Conservation (phyloP, 345 rosid species). For the Citrus unshiu region DNA sequence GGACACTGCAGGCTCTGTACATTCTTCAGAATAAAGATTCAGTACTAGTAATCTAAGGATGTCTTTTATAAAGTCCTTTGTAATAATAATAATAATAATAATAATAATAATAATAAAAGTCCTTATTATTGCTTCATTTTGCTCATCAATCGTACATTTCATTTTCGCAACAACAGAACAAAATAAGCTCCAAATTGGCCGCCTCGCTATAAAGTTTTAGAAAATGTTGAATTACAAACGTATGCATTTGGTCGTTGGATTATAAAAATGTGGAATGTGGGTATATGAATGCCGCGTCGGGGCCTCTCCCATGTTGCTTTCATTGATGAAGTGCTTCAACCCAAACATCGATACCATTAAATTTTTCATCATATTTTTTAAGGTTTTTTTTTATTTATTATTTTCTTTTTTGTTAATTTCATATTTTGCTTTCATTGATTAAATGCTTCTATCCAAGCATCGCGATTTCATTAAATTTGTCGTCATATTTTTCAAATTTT, state of each 20-base stretch:
- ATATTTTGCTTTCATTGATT: no score
- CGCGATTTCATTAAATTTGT: no score
- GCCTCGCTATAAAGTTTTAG: not conserved
- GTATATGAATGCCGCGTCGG: not conserved
- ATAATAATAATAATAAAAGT: no score
- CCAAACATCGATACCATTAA: no score
- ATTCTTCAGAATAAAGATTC: constrained; percentile 1
- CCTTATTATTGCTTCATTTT: not conserved
- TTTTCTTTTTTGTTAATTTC: no score
- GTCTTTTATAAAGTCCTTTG: constrained; percentile 9
- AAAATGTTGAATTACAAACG: not conserved
- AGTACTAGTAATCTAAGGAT: not conserved
- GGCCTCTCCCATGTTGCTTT: not conserved
- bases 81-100: constrained; percentile 9
- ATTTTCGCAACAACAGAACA: not conserved
- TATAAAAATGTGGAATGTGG: not conserved
- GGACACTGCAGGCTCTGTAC: constrained; percentile 6
- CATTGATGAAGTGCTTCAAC: not conserved
- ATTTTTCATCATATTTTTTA: no score
- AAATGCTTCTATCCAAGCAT: no score
- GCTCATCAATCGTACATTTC: not conserved
- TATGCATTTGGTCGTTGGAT: not conserved
- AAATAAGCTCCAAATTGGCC: not conserved
- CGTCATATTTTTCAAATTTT: no score
- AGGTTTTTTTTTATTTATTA: no score